Percentiles rank a stretch among this genome's conserved stretches.
Conservation (phyloP, 2,329 filamentous ascomycete genomes). For the Saccharata proteae region DNA sequence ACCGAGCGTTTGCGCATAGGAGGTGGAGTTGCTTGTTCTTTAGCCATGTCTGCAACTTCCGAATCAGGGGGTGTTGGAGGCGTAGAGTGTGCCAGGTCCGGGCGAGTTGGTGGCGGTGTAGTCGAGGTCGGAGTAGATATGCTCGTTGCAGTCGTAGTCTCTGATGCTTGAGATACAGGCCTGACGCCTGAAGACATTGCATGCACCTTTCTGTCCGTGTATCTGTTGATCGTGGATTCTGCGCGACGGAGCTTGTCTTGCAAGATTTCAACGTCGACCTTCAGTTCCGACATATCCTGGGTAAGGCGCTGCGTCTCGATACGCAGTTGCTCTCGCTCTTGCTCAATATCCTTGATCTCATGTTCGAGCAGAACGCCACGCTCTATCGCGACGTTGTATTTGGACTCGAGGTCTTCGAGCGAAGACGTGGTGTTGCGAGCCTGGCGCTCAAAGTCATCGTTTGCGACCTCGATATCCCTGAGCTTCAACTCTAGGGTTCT, state of each 20-base stretch:
- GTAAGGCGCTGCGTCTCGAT: constrained; percentile 84
- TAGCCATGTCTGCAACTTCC: constrained; percentile 56
- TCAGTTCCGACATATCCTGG: constrained; percentile 84
- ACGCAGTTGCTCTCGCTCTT: constrained; percentile 76
- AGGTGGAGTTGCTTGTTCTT: constrained; percentile 28
- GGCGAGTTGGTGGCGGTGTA: constrained; percentile 62
- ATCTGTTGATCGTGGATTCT: constrained; percentile 37
- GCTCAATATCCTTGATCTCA: constrained; percentile 81
- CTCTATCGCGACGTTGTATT: constrained; percentile 92
- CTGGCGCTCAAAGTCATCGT: constrained; percentile 96
- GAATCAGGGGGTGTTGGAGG: constrained; percentile 92
- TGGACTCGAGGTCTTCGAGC: constrained; percentile 90
- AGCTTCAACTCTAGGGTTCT: constrained; percentile 70
- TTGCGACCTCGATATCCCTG: constrained; percentile 91
- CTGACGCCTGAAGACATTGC: constrained; percentile 36
- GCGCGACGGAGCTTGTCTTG: constrained; percentile 82
- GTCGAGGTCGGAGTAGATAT: constrained; percentile 59
- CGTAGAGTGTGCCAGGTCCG: too few species aligned
- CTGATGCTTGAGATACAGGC: constrained; percentile 59
- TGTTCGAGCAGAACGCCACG: constrained; percentile 87
- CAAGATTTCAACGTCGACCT: constrained; percentile 87
- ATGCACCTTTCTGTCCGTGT: constrained; percentile 39
- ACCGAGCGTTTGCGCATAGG: constrained; percentile 33
- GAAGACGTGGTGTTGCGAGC: constrained; percentile 92
- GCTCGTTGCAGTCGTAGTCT: constrained; percentile 62